Conservation (phyloP, 371 early-diverging fungal species). For the Mortierella polycephala region DNA sequence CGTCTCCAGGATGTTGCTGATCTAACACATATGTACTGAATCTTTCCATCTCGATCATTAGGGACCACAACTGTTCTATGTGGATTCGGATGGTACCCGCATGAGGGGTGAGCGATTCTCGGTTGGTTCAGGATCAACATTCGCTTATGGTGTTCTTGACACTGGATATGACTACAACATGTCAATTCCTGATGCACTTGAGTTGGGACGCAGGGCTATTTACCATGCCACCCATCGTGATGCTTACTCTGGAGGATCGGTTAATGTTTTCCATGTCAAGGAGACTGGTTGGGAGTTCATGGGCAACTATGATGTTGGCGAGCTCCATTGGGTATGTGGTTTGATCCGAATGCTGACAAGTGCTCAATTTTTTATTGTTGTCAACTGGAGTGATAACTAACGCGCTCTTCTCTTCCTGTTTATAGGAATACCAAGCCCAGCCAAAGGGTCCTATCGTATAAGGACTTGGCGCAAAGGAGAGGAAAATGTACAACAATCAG, state of each 20-base stretch:
- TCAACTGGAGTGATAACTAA: too few species aligned
- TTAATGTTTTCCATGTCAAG: conserved; percentile 96
- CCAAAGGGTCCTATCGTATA: conserved; percentile 52
- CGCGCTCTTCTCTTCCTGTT: neutral
- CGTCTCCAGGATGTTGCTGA: neutral
- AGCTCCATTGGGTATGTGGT: conserved; percentile 83
- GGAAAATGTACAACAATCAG: conserved; percentile 17
- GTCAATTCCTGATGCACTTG: conserved; percentile 93
- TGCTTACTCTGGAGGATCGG: conserved; percentile 98
- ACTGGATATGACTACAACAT: conserved; percentile 92
- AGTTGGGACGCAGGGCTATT: conserved; percentile 96
- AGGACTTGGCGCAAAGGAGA: neutral
- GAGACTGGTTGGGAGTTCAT: conserved; percentile 93
- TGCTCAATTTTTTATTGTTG: too few species aligned
- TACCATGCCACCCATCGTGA: conserved; percentile 99
- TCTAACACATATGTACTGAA: neutral
- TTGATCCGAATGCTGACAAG: neutral
- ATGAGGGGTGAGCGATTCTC: conserved; percentile 95
- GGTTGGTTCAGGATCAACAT: conserved; percentile 98
- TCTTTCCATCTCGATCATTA: conserved; percentile 29
- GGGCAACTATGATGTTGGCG: conserved; percentile 87
- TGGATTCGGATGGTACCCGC: conserved; percentile 97
- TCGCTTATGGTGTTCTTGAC: conserved; percentile 98
- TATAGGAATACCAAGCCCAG: conserved; percentile 44
- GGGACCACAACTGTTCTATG: conserved; percentile 98